A percentile compares a stretch with the other conserved stretches of the same genome.
Conservation (phyloP, 176 grass and related monocot genomes). For the Metroxylon sagu region DNA sequence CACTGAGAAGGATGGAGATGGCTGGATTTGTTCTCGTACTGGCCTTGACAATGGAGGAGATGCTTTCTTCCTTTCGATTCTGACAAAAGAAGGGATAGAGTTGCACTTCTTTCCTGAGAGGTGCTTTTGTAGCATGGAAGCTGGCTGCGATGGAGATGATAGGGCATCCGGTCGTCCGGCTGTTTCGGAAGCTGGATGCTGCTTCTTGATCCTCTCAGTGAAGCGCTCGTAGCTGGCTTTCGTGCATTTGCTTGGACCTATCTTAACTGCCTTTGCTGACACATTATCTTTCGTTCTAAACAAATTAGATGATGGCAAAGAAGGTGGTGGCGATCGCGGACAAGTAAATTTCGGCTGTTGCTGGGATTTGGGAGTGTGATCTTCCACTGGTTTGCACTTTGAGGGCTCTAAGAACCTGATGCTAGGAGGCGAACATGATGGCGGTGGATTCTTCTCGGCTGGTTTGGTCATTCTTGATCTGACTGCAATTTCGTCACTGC, state of each 20-base stretch:
- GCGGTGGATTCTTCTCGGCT: slow-evolving; percentile 11
- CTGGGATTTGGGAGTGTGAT: no score
- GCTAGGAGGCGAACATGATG: no score
- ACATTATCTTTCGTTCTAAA: neutral
- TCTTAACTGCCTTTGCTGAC: slow-evolving; percentile 21
- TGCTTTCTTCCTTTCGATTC: no score
- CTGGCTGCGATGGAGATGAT: neutral
- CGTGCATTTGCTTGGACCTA: slow-evolving; percentile 31
- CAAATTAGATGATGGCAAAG: neutral
- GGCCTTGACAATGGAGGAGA: no score
- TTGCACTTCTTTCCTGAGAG: neutral
- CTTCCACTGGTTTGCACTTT: no score
- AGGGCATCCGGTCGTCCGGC: no score
- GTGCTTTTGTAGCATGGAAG: neutral
- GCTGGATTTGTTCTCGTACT: no score
- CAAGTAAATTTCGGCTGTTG: slow-evolving; percentile 4
- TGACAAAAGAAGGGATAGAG: no score
- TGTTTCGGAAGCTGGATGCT: neutral
- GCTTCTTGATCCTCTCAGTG: slow-evolving; percentile 63
- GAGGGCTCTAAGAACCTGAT: no score
- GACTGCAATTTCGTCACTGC: neutral
- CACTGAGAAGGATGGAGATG: no score
- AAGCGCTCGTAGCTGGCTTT: slow-evolving; percentile 61
- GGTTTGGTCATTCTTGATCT: slow-evolving; percentile 11
- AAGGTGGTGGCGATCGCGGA: neutral